These are phyloP conservation scores for Cicer yamashitae DNA, from an alignment of 306 rosid genomes.

Conservation along the genomic window DNA sequence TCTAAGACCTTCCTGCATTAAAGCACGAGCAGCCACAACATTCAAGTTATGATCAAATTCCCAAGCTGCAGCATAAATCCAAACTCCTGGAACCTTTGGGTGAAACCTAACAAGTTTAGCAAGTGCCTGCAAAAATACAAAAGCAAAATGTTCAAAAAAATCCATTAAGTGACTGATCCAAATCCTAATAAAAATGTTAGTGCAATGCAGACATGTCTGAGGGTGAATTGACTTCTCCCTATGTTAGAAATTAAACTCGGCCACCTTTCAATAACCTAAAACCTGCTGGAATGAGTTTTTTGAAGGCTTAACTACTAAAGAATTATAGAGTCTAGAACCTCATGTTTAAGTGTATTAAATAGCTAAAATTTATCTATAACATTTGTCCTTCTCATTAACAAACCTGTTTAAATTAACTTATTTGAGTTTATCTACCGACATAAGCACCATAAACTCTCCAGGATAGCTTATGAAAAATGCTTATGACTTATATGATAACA, in stretches of 20 bases:
- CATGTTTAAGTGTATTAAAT: neutral
- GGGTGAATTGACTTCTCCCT: neutral
- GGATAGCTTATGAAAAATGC: neutral
- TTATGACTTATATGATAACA: neutral
- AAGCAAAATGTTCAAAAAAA: neutral
- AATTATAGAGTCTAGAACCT: neutral
- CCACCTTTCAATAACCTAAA: neutral
- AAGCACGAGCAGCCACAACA: constrained; percentile 82
- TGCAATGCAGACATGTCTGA: neutral
- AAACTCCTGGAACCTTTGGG: constrained; percentile 83
- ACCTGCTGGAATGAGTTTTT: neutral
- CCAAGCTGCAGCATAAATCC: constrained; percentile 99
- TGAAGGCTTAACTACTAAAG: neutral
- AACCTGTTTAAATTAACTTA: neutral
- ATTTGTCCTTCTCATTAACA: too few species aligned
- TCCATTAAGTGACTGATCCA: neutral
- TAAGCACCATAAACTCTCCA: neutral
- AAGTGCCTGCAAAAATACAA: constrained; percentile 60
- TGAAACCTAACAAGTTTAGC: constrained; percentile 82
- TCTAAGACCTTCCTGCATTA: constrained; percentile 89
- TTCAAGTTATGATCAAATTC: constrained; percentile 87
- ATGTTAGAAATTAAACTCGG: neutral
- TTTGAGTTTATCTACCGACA: neutral
- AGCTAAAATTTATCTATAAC: too few species aligned
- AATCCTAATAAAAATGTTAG: neutral